These are phyloP conservation scores for Russula brevipes DNA, from an alignment of 768 basidiomycete species.

Conservation along the genomic window DNA sequence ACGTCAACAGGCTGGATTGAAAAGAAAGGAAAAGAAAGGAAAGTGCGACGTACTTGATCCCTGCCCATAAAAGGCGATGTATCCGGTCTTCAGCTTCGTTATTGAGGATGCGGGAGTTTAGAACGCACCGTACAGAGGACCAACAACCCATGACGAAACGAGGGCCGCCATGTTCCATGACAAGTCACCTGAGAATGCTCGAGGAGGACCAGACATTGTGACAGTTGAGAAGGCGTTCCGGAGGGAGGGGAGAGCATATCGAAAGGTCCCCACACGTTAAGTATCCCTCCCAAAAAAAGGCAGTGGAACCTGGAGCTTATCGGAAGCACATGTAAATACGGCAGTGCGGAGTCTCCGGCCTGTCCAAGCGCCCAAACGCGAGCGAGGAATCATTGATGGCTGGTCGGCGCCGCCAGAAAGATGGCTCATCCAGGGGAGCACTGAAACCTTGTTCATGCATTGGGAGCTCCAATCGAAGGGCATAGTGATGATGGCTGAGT, in stretches of 20 bases:
- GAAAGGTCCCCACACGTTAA: neutral
- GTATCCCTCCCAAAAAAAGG: neutral
- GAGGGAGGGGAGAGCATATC: neutral
- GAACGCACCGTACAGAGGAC: conserved; percentile 15
- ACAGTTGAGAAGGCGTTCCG: neutral
- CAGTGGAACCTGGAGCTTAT: neutral
- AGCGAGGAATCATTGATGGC: neutral
- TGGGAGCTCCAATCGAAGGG: neutral
- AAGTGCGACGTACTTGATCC: conserved; percentile 5
- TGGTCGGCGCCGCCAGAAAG: neutral
- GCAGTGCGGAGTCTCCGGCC: neutral
- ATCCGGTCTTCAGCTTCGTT: neutral
- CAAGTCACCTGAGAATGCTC: conserved; percentile 5
- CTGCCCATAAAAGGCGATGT: neutral
- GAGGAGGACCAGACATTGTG: conserved; percentile 5
- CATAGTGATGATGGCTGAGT: neutral
- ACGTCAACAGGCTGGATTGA: neutral
- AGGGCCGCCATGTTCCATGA: neutral
- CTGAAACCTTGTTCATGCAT: neutral
- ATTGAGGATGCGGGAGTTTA: too few species aligned
- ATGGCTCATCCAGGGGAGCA: neutral
- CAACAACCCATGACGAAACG: conserved; percentile 5
- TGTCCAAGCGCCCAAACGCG: neutral
- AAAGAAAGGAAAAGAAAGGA: neutral
- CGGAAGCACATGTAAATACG: neutral